Evolutionary conservation across 441 rosid genomes (phyloP), one percentile per base, ranked within the genome.

Genomic region (Adansonia gregorii): DNA sequence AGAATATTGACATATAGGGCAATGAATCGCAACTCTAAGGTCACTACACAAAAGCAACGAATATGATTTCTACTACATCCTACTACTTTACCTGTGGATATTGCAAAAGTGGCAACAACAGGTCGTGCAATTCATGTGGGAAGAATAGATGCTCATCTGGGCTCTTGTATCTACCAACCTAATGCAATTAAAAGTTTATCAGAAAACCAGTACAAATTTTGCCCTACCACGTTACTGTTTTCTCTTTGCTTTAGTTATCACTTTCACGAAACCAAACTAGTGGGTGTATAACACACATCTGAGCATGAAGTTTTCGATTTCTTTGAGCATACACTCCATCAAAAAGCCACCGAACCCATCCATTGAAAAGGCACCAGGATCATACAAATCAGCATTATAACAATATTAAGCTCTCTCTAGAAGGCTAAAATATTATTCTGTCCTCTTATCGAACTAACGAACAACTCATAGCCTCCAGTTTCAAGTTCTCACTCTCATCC

Each of bases 101-200:
- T 41, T 87, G 94, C 84, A 95, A 67, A 31, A 97, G 98, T n/a
- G 99, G 99, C 87, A 95, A 82, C 78, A 88, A 9, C 12, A 95
- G 90, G 39, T 88, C 88, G 0, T 93, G 95, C 75, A 93, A 88
- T 82, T 81, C 85, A 68, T 87, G 79, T 6, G 93, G 93, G 84
- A 89, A 94, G 87, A 95, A 95, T 11, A 98, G 94, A 84, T 92
- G 95, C 70, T 95, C 99, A 82, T 95, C 99, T 2, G 99, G 98
- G 86, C 98, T 95, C 81, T 87, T 85, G 87, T 91, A 95, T 76
- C 98, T 88, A 73, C 93, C 99, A 74, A 91, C 89, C 99, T 94
- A 85, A 80, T 59, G 56, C 39, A 76, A 77, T 68, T 48, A 27
- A 56, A 82, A 78, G 52, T 24, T 41, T 58, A 74, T 77, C 46